Conservation (phyloP, 371 early-diverging fungal genomes). For the Coemansia sp. region DNA sequence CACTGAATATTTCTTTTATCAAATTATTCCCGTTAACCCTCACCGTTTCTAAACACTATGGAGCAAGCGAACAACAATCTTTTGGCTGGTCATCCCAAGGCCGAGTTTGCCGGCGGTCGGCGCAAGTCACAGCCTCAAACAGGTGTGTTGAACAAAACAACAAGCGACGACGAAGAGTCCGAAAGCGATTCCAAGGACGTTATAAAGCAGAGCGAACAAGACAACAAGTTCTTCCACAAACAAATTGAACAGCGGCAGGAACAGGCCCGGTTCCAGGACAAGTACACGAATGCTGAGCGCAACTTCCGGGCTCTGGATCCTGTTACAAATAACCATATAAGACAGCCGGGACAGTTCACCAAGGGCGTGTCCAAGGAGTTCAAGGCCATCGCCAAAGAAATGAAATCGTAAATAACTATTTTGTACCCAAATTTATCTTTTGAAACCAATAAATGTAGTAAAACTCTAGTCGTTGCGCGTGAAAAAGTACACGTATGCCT, state of each 20-base stretch:
- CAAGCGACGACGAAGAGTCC: neutral
- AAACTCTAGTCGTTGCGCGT: slow-evolving; percentile 22
- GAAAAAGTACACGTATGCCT: slow-evolving; percentile 73
- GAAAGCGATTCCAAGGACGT: slow-evolving; percentile 24
- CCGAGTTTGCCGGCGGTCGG: slow-evolving; percentile 25
- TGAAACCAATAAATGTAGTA: too few relatives aligned
- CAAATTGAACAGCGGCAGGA: slow-evolving; percentile 20
- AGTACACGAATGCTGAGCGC: slow-evolving; percentile 19
- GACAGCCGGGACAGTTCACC: slow-evolving; percentile 37
- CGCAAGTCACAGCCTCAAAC: slow-evolving; percentile 21
- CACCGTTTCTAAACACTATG: neutral
- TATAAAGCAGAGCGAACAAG: slow-evolving; percentile 23
- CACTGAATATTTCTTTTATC: neutral
- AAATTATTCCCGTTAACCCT: neutral
- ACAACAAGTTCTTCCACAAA: slow-evolving; percentile 17
- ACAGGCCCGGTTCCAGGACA: neutral
- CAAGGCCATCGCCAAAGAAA: slow-evolving; percentile 19
- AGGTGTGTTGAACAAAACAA: slow-evolving; percentile 4
- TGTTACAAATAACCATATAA: slow-evolving; percentile 12
- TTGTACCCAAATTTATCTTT: neutral
- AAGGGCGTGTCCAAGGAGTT: slow-evolving; percentile 34
- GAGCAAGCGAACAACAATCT: neutral
- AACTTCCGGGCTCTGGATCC: slow-evolving; percentile 8
- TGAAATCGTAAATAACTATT: neutral
- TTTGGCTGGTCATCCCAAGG: neutral